These are phyloP conservation scores for Aspergillus steynii DNA, from an alignment of 495 filamentous ascomycete species.

Conservation along the genomic window DNA sequence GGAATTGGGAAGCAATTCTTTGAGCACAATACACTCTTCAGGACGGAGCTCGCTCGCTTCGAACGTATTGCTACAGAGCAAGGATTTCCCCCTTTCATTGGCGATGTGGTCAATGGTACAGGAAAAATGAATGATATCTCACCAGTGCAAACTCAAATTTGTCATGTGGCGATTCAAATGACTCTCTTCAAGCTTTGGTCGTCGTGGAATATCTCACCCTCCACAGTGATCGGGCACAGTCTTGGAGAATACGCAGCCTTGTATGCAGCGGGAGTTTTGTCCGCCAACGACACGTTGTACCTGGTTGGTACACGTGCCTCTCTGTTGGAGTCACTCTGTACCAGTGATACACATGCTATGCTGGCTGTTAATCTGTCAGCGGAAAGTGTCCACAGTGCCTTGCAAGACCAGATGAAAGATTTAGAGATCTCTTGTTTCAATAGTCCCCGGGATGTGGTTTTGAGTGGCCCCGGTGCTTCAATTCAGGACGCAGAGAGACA, in stretches of 20 bases:
- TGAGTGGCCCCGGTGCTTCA: slow-evolving; percentile 51
- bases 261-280: slow-evolving; percentile 73
- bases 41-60: slow-evolving; percentile 66
- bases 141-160: slow-evolving; percentile 76
- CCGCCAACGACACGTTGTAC: slow-evolving; percentile 68
- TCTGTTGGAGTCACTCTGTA: slow-evolving; percentile 71
- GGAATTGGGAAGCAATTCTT: slow-evolving; percentile 75
- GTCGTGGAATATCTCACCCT: slow-evolving; percentile 74
- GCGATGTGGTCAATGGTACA: slow-evolving; percentile 60
- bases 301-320: slow-evolving; percentile 74
- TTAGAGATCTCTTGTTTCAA: slow-evolving; percentile 53
- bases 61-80: slow-evolving; percentile 67
- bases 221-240: slow-evolving; percentile 76
- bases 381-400: slow-evolving; percentile 21
- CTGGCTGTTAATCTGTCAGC: slow-evolving; percentile 44
- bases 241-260: slow-evolving; percentile 81
- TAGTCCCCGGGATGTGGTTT: slow-evolving; percentile 40
- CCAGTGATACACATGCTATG: slow-evolving; percentile 64
- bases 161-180: slow-evolving; percentile 79
- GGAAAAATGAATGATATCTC: slow-evolving; percentile 55
- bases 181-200: slow-evolving; percentile 78
- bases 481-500: slow-evolving; percentile 49
- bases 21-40: slow-evolving; percentile 65
- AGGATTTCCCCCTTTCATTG: slow-evolving; percentile 61
- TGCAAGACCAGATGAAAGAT: slow-evolving; percentile 24